Conservation (phyloP, 345 rosid genomes). For the Euphorbia tirucalli region DNA sequence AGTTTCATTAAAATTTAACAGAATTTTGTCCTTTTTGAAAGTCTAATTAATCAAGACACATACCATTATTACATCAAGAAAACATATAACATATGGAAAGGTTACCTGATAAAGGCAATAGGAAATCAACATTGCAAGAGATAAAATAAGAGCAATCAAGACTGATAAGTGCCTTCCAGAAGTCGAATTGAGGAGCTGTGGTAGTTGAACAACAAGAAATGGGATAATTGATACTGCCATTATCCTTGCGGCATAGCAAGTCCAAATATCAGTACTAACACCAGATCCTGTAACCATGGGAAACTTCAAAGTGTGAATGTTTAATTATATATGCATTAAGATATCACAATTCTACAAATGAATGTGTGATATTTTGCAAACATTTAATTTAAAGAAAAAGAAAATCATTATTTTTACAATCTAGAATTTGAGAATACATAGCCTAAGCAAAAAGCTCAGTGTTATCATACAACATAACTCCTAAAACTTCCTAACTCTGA, state of each 20-base stretch:
- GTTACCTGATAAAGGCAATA: conserved; percentile 92
- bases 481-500: neutral
- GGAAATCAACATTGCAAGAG: conserved; percentile 53
- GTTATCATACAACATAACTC: neutral
- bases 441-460: neutral
- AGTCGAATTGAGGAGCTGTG: conserved; percentile 59
- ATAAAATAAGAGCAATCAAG: conserved; percentile 60
- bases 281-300: conserved; percentile 17
- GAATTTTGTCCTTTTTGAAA: neutral
- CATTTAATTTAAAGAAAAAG: neutral
- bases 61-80: neutral
- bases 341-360: neutral
- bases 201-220: conserved; percentile 77
- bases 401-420: neutral
- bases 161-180: conserved; percentile 72
- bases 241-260: conserved; percentile 76
- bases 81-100: neutral
- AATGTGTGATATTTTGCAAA: neutral
- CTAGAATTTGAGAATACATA: neutral
- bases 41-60: neutral
- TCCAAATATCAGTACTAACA: conserved; percentile 73
- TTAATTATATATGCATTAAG: neutral
- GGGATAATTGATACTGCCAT: conserved; percentile 85
- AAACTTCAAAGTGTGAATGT: neutral
- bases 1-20: neutral